A percentile compares a stretch with the other conserved stretches of the same genome.
Evolutionary conservation across 2,329 filamentous ascomycete species (phyloP).

Genomic region (Colletotrichum gloeosporioides): DNA sequence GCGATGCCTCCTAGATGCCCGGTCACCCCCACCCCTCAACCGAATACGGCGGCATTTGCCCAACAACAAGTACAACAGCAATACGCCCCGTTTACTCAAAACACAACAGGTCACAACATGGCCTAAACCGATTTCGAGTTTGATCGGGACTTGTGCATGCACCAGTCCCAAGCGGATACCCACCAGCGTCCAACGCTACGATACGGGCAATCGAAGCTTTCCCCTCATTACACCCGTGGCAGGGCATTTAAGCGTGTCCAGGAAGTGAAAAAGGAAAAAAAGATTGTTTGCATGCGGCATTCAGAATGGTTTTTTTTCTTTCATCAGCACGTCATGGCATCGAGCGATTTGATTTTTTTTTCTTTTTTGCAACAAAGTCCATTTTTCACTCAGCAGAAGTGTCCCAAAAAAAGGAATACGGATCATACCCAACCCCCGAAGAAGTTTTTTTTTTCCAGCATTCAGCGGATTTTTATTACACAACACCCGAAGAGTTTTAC

Average conservation of each 20-base stretch:
- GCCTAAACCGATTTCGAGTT: conserved; percentile 21
- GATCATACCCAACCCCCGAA: conserved; percentile 40
- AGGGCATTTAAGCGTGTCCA: conserved; percentile 4
- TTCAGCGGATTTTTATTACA: conserved; percentile 26
- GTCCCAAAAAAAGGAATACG: conserved; percentile 45
- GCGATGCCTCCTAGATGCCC: conserved; percentile 61
- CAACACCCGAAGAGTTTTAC: conserved; percentile 23
- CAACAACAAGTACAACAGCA: conserved; percentile 48
- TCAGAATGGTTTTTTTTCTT: conserved; percentile 36
- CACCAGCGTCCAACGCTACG: conserved; percentile 14
- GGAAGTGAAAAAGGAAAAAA: conserved; percentile 22
- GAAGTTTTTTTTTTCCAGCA: conserved; percentile 29
- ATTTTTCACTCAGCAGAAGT: conserved; percentile 38
- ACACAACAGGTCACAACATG: conserved; percentile 36
- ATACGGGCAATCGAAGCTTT: conserved; percentile 10
- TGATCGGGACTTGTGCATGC: background rate
- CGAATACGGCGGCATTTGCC: conserved; percentile 40
- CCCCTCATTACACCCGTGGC: conserved; percentile 7
- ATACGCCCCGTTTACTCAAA: conserved; percentile 50
- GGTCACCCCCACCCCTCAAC: conserved; percentile 65
- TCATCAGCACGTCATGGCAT: conserved; percentile 48
- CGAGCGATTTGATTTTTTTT: conserved; percentile 40
- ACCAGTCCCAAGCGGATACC: background rate
- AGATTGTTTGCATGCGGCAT: conserved; percentile 27
- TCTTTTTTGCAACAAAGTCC: conserved; percentile 33